Evolutionary conservation across 2,329 filamentous ascomycete species (phyloP).

Genomic region (Ophiostoma novo-ulmi): DNA sequence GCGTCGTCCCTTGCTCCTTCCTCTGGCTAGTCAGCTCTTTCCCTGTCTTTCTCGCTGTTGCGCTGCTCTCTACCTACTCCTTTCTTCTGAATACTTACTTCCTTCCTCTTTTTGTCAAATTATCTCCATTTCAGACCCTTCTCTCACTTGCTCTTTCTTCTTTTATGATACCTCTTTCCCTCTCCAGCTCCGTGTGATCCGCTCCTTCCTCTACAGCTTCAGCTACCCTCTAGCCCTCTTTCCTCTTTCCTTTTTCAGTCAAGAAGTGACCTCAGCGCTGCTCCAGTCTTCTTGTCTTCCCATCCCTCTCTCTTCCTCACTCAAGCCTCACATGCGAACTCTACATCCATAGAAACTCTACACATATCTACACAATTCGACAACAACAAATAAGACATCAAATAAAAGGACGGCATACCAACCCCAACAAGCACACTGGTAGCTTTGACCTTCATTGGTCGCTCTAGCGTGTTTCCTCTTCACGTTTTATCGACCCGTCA

Average conservation of each 20-base stretch:
- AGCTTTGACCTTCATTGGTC: slow-evolving; percentile 23
- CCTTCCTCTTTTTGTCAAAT: neutral
- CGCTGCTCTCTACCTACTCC: neutral
- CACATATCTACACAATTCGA: neutral
- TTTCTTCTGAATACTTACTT: neutral
- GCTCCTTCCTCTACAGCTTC: slow-evolving; percentile 1
- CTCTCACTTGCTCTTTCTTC: neutral
- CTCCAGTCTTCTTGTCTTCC: neutral
- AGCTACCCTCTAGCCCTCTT: neutral
- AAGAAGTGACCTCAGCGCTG: neutral
- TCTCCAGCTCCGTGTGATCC: neutral
- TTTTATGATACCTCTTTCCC: neutral
- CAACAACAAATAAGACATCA: neutral
- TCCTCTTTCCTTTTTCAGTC: slow-evolving; percentile 2
- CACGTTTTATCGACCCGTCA: slow-evolving; percentile 23
- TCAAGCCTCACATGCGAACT: neutral
- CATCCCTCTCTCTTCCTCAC: neutral
- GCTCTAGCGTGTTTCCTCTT: slow-evolving; percentile 25
- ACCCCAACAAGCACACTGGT: slow-evolving; percentile 19
- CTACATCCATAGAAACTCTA: neutral
- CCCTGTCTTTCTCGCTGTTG: neutral
- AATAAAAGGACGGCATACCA: neutral
- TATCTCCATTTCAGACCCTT: neutral
- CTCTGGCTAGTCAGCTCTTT: neutral
- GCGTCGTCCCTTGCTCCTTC: slow-evolving; percentile 2